Evolutionary conservation across 768 basidiomycete species (phyloP), one percentile per base, ranked within the genome.

Genomic region (Auricularia auricula-judae): DNA sequence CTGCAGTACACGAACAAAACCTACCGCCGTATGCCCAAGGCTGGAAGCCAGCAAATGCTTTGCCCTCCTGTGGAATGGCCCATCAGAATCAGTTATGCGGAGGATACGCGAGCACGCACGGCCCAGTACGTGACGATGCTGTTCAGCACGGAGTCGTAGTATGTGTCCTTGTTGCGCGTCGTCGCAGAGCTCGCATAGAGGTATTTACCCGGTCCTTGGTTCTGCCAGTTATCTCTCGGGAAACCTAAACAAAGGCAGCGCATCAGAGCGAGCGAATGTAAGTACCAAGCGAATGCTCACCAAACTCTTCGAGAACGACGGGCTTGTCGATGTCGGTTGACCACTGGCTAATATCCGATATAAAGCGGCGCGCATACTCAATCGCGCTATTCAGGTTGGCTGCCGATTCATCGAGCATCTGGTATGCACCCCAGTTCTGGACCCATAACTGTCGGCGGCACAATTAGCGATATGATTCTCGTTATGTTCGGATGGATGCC

Each of bases 111-210:
- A 7, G 8, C 29, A 59, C 56, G 29, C 23, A 59, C 56, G 5
- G 56, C 47, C 56, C 56, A 59, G 33, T 23, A 59, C 8, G 18
- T 29, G 5, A 35, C 34, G 23, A 59, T 59, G 4, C 8, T 5
- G 29, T 29, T 33, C 56, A 59, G 56, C 21, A 59, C 56, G 8
- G 56, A 59, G 56, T 59, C 56, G 34, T n/a, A 59, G 56, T 59
- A 59, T 5, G 56, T 35, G 56, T 59, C 56, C 56, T 59, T 59
- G 56, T 59, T 59, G 56, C 56, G 56, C 29, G 56, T 59, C 29
- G 56, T 59, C 34, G 56, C 56, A 29, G 23, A 29, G 34, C 56
- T 59, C 56, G 56, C 56, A 29, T 59, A 59, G 16, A 59, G 23
- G 56, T 59, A 59, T 29, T 59, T 23, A 29, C 29, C 29, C 11